Evolutionary conservation across 805 yeast species (phyloP).

Genomic region (Candida ascalaphidarum): DNA sequence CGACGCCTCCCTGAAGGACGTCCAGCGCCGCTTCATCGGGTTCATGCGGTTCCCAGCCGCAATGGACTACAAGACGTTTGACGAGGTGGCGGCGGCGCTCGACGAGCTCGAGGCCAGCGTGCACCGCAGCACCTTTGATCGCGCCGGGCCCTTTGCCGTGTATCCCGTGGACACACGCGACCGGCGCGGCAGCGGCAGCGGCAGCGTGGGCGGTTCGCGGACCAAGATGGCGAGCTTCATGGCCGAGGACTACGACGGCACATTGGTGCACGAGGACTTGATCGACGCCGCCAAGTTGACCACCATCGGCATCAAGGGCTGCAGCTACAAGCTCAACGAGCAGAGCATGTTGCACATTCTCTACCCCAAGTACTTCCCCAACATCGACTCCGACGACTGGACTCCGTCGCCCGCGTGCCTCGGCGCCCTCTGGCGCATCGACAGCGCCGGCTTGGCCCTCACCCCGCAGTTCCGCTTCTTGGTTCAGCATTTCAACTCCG

Average conservation of each 20-base stretch:
- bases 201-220: too few relatives aligned
- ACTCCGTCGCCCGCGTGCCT: too few relatives aligned
- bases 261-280: conserved; percentile 28
- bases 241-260: conserved; percentile 16
- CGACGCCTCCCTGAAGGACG: conserved; percentile 16
- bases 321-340: conserved; percentile 25
- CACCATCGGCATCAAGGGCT: conserved; percentile 33
- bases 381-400: conserved; percentile 35
- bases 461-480: conserved; percentile 13
- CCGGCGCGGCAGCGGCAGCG: too few relatives aligned
- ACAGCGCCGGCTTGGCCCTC: conserved; percentile 6
- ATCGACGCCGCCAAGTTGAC: conserved; percentile 30
- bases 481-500: conserved; percentile 8
- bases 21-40: conserved; percentile 38
- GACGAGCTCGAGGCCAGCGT: conserved; percentile 16
- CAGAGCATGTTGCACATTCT: conserved; percentile 36
- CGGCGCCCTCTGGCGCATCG: too few relatives aligned
- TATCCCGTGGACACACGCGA: conserved; percentile 2
- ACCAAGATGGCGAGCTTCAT: conserved; percentile 1
- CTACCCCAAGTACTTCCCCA: conserved; percentile 36
- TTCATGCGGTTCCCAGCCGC: conserved; percentile 30
- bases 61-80: conserved; percentile 27
- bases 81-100: conserved; percentile 29
- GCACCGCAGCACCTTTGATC: too few relatives aligned
- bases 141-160: conserved; percentile 18